A percentile compares a stretch with the other conserved stretches of the same genome.
Conservation (phyloP, 805 yeast species). For the Nakazawaea ernobii region DNA sequence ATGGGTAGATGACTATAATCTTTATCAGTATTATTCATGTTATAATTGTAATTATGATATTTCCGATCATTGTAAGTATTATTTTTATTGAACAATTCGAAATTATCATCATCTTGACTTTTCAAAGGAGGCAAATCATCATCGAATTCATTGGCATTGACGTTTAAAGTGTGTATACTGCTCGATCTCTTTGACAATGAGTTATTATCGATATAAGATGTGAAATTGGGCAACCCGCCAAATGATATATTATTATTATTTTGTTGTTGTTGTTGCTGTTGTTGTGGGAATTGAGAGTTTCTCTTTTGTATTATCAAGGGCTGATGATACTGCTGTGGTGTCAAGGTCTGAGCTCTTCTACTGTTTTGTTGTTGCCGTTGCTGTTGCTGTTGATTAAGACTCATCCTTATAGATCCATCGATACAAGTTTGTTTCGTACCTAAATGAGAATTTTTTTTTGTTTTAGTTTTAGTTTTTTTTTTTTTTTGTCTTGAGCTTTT, state of each 20-base stretch:
- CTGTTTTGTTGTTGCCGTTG: too few relatives aligned
- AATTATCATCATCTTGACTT: constrained; percentile 5
- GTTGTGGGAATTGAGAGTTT: too few relatives aligned
- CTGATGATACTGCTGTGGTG: too few relatives aligned
- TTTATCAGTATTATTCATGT: background rate
- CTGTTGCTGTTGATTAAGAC: too few relatives aligned
- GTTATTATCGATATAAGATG: background rate
- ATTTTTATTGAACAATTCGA: background rate
- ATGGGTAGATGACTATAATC: too few relatives aligned
- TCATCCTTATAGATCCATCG: too few relatives aligned
- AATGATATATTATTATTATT: background rate
- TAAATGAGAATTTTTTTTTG: too few relatives aligned
- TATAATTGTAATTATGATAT: constrained; percentile 7
- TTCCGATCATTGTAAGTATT: constrained; percentile 13
- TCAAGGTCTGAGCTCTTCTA: too few relatives aligned
- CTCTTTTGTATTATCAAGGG: too few relatives aligned
- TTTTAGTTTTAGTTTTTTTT: too few relatives aligned
- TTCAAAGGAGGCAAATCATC: constrained; percentile 6
- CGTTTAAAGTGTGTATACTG: constrained; percentile 9
- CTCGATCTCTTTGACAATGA: background rate
- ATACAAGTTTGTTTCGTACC: too few relatives aligned
- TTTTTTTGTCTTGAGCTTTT: too few relatives aligned
- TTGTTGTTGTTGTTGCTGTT: background rate
- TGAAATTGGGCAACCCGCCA: constrained; percentile 4
- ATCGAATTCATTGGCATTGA: background rate